Base-by-base conservation (phyloP, 2,329 filamentous ascomycete genomes). In the Penicillium crustosum region DNA sequence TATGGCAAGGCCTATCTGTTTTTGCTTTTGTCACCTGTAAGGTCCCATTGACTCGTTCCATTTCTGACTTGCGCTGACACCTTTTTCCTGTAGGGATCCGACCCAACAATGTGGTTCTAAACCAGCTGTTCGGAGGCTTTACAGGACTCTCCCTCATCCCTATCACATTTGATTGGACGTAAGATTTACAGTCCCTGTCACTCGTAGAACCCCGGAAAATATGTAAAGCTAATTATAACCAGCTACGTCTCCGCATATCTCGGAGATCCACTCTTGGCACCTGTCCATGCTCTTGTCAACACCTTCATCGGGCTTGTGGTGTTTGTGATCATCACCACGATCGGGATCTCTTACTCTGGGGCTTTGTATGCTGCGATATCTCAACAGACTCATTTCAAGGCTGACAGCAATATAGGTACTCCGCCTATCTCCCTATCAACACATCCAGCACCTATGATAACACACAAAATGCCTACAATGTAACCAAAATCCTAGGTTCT, bases 101-200 rank as follows among this genome's bases (percentile, higher is more conserved):
- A 0, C 88, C 88, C 1, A 79, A 89, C 51, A 89, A 83, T 58
- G 78, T 84, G 8, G 45, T 64, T 27, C 19, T 65, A 10, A 64
- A 65, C 19, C 61, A 65, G 38, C 29, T 91, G 1, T 91, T 91
- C 64, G 89, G 89, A 2, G 87, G 86, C 1, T 80, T 79, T 49
- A 88, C 85, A 0, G 89, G 89, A 0, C 62, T 91, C 4, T 89
- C 86, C 0, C 68, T 91, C 29, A 75, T 91, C 7, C 88, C 89
- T 1, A 84, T 91, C 33, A 90, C 88, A 0, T 65, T 69, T 43
- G 65, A 69, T 39, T 69, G 66, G 66, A 66, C 65, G 56, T 67
- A 66, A 45, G 69, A 72, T n/a, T 49, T 19, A 25, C 13, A 33
- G 7, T 15, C 1, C 29, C 29, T 3, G 4, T 31, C 29, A 15